phyloP scores from a whole-genome alignment of 2,329 filamentous ascomycete species.

The Mariannaea elegans region DNA sequence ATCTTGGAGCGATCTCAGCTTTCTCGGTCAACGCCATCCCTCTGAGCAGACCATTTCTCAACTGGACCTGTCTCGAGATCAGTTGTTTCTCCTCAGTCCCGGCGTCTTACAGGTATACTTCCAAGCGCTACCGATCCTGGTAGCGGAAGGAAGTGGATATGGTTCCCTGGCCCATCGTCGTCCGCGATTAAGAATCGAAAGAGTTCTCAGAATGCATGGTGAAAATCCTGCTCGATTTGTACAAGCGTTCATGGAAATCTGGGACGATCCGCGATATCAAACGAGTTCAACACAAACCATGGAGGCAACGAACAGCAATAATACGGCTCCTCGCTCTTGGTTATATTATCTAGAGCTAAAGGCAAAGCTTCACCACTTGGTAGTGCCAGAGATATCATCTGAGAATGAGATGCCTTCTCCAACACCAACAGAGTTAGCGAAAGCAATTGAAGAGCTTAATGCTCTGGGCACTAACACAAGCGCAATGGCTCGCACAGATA shows the following conservation, averaged over 20 bases:
- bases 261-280: slow-evolving; percentile 4
- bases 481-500: not conserved
- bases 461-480: not conserved
- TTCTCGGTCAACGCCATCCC: not conserved
- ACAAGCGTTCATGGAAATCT: not conserved
- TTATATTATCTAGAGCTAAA: not conserved
- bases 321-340: not conserved
- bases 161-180: not conserved
- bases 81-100: not conserved
- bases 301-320: not conserved
- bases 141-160: not conserved
- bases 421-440: not conserved
- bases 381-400: not conserved
- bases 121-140: not conserved
- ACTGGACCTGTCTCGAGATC: not conserved
- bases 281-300: not conserved
- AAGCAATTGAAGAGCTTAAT: not conserved
- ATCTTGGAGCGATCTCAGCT: slow-evolving; percentile 7
- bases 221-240: not conserved
- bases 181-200: slow-evolving; percentile 5
- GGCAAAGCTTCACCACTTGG: not conserved
- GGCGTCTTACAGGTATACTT: slow-evolving; percentile 5
- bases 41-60: not conserved
- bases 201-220: not conserved
- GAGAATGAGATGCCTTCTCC: not conserved